phyloP scores from a whole-genome alignment of 768 basidiomycete genomes.

The Kwoniella pini region DNA sequence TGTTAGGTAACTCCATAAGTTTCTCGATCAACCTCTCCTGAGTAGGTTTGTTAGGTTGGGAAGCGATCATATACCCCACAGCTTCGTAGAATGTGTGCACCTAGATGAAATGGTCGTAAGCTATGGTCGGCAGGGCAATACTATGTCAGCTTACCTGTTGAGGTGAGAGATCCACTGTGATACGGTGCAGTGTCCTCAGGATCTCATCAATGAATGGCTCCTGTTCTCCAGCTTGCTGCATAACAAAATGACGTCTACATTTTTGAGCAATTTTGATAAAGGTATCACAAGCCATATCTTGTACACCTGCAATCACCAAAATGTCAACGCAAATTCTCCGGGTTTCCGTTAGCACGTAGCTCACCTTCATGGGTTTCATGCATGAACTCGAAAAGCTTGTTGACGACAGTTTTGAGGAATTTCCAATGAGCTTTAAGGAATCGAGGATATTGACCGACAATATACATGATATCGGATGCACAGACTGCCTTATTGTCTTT shows the following conservation, averaged over 20 bases:
- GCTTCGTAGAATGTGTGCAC: conserved; percentile 99
- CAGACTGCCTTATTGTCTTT: conserved; percentile 99
- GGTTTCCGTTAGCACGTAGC: conserved; percentile 23
- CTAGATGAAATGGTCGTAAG: conserved; percentile 38
- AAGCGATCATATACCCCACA: conserved; percentile 98
- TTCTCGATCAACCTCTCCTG: conserved; percentile 94
- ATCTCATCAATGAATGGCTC: conserved; percentile 99
- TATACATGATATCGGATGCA: conserved; percentile 67
- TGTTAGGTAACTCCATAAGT: conserved; percentile 96
- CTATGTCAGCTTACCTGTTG: conserved; percentile 68
- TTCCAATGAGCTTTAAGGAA: conserved; percentile 99
- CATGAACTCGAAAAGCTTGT: conserved; percentile 99
- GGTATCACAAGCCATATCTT: conserved; percentile 99
- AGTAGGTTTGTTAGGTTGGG: conserved; percentile 94
- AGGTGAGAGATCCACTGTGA: conserved; percentile 89
- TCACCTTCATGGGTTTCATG: conserved; percentile 97
- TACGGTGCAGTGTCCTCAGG: conserved; percentile 81
- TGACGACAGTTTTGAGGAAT: conserved; percentile 99
- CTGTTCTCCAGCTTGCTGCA: conserved; percentile 94
- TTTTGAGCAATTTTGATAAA: conserved; percentile 99
- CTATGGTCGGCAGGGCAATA: neutral
- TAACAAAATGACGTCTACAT: conserved; percentile 94
- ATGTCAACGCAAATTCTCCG: neutral
- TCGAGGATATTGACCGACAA: conserved; percentile 97
- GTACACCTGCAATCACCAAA: conserved; percentile 67